Conservation (phyloP, 257 asterid species). For the Parsonsia alboflavescens region DNA sequence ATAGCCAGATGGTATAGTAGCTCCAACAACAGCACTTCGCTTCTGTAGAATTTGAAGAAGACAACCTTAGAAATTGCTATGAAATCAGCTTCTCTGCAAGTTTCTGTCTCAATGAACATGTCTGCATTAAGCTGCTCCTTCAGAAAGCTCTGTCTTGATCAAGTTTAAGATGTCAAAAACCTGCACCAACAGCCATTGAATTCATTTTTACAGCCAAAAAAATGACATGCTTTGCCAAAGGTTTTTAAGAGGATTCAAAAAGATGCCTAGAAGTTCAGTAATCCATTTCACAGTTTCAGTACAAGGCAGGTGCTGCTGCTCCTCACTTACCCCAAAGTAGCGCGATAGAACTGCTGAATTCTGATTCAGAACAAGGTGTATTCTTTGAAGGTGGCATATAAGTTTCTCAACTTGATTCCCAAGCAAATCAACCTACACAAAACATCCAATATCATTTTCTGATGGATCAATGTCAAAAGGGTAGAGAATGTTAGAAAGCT, state of each 20-base stretch:
- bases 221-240: no score
- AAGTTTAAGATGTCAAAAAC: constrained; percentile 47
- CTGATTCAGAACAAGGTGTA: constrained; percentile 37
- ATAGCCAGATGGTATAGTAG: not conserved
- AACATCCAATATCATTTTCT: no score
- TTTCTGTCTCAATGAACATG: not conserved
- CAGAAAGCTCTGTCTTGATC: constrained; percentile 46
- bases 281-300: not conserved
- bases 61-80: not conserved
- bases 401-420: constrained; percentile 77
- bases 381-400: constrained; percentile 41
- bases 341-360: constrained; percentile 42
- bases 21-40: not conserved
- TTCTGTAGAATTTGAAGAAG: not conserved
- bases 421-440: constrained; percentile 66
- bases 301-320: not conserved
- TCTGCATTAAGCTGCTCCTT: constrained; percentile 21
- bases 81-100: not conserved
- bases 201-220: not conserved
- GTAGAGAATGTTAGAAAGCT: not conserved
- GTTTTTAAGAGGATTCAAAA: not conserved
- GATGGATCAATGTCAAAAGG: no score
- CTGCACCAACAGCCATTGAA: constrained; percentile 30
- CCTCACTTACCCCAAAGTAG: constrained; percentile 37
- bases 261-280: not conserved